Evolutionary conservation across 495 filamentous ascomycete species (phyloP), one percentile per base, ranked within the genome.

Genomic region (Gamarada debralockiae): DNA sequence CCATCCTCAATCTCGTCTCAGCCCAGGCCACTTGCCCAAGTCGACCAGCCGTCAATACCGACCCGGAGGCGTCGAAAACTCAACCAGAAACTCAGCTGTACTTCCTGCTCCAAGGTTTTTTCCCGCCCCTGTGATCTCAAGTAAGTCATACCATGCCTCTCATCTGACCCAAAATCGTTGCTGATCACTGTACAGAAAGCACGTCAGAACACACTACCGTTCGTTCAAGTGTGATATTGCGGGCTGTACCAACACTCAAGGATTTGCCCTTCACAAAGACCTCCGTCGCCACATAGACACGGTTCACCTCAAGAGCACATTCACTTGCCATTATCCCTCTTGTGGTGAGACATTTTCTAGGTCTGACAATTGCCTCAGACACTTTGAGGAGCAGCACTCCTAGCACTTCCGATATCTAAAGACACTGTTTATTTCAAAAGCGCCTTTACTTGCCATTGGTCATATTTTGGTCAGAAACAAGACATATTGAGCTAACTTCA

Each of bases 231-330:
- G 52, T 12, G 33, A 38, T 23, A 31, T 50, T 25, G 10, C 22
- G 10, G 33, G 24, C 52, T 55, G 52, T 21, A 18, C 23, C 17
- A 25, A 50, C 12, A 50, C 34, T 12, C 36, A 36, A 23, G 52
- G 52, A 20, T 55, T 55, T 21, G 44, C 34, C 3, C 23, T 55
- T 9, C 45, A 20, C n/a, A 55, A 55, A 37, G 52, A 55, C 34
- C 52, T 55, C 24, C 21, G 52, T 2, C 43, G 52, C 15, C 52
- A 55, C 25, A 34, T 27, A 7, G 44, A 49, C 15, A 55, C 52
- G 14, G 29, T 55, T 15, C 52, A 55, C 17, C 34, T 29, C 15
- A 55, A 36, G 23, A 36, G 45, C 25, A 42, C 52, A 8, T 49
- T 55, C 25, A 50, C 52, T 31, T 55, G 52, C 25, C 24, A 24